Evolutionary conservation across 1,284 basidiomycete species (phyloP), one percentile per base, ranked within the genome.

Genomic region (Porphyrellus sp.): DNA sequence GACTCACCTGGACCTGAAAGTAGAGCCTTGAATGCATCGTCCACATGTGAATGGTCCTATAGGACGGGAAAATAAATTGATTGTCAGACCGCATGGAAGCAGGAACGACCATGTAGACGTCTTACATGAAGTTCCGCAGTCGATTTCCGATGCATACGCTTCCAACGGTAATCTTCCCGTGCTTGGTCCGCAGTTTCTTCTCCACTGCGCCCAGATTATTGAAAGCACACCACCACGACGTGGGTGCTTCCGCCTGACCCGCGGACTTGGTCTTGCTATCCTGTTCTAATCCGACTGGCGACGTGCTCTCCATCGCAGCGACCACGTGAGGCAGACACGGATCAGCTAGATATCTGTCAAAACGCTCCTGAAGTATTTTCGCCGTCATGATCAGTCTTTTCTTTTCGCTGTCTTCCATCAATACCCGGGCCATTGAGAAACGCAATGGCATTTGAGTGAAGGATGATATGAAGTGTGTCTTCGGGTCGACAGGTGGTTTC

Each of bases 1-100:
- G 9, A 52, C 57, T 8, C 6, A 64, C 60, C 33, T 57, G 50
- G 20, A 62, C 11, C 25, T 62, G 53, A 34, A 61, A 43, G 34
- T 46, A 31, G 1, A 61, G n/a, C 34, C 50, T 60, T 1, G 62
- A 64, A 18, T 52, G 51, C 30, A 64, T 62, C 11, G 62, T 48
- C 60, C 60, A 64, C 25, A 52, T 52, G 25, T 62, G 62, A 30
- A 60, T 30, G 1, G 44, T 52, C 37, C 59, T 61, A 34, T 4
- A 11, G 15, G 16, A 3, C 7, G 20, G 9, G 16, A 34, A 18
- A 5, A 8, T 23, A 9, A 7, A 23, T 25, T 1, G n/a, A 15
- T 6, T 7, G 38, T 39, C 16, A 52, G 54, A 16, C 13, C 8
- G 2, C 21, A 16, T 13, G 5, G 25, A 34, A 24, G 18, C 5